These are phyloP conservation scores for Cerrena zonata DNA, from an alignment of 1,284 basidiomycete genomes.

Conservation along the genomic window DNA sequence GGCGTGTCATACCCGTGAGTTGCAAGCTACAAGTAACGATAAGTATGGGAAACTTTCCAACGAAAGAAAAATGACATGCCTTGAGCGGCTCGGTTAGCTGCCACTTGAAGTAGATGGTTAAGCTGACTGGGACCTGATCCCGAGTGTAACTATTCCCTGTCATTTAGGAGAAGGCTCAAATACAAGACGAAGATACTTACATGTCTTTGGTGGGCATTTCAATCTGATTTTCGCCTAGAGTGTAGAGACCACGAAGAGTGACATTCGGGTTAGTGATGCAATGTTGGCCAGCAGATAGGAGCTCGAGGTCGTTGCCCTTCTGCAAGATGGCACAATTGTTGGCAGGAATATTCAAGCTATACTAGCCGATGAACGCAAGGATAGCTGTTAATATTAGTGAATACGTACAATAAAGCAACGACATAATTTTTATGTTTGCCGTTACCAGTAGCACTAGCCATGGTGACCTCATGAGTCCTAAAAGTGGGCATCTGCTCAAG, in stretches of 20 bases:
- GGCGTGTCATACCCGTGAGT: slow-evolving; percentile 79
- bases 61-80: slow-evolving; percentile 27
- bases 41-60: slow-evolving; percentile 1
- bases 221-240: slow-evolving; percentile 72
- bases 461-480: slow-evolving; percentile 68
- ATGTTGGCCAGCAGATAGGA: slow-evolving; percentile 72
- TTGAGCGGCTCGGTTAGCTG: slow-evolving; percentile 72
- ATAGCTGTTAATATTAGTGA: neutral
- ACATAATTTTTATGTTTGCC: slow-evolving; percentile 54
- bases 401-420: slow-evolving; percentile 65
- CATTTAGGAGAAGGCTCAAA: slow-evolving; percentile 3
- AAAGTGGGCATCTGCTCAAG: slow-evolving; percentile 8
- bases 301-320: slow-evolving; percentile 70
- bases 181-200: slow-evolving; percentile 34
- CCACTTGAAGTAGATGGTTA: slow-evolving; percentile 80
- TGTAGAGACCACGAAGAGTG: slow-evolving; percentile 70
- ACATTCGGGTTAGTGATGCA: slow-evolving; percentile 77
- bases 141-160: slow-evolving; percentile 58
- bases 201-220: slow-evolving; percentile 83
- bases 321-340: slow-evolving; percentile 80
- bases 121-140: slow-evolving; percentile 76
- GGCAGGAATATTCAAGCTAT: slow-evolving; percentile 72
- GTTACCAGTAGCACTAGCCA: slow-evolving; percentile 51
- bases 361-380: neutral
- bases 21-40: slow-evolving; percentile 45